Percentiles rank a stretch among this genome's conserved stretches.
Evolutionary conservation across 768 basidiomycete species (phyloP).

Genomic region (Hirschioporus abietinus): DNA sequence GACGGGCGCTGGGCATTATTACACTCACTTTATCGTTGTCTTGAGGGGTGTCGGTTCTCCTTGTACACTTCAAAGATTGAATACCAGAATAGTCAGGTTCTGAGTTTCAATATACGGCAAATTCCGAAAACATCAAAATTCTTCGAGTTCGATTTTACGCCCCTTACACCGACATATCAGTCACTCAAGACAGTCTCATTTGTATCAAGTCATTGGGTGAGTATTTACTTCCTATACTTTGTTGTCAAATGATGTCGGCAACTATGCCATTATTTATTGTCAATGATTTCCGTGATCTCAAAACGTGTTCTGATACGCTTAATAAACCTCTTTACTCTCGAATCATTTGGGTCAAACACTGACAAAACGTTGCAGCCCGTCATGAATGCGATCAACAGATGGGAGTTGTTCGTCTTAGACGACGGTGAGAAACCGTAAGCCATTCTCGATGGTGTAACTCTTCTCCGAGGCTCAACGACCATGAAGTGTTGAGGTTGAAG

Average conservation of each 20-base stretch:
- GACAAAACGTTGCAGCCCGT: constrained; percentile 8
- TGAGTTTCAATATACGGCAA: not conserved
- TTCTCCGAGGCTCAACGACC: constrained; percentile 11
- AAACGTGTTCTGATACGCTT: constrained; percentile 20
- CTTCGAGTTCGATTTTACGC: not conserved
- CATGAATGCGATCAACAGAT: constrained; percentile 95
- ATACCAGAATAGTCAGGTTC: not conserved
- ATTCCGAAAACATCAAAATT: not conserved
- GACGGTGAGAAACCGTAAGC: constrained; percentile 94
- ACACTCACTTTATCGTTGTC: constrained; percentile 4
- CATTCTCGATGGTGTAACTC: constrained; percentile 4
- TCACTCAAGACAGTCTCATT: no score
- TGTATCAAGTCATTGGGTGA: constrained; percentile 13
- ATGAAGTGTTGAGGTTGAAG: constrained; percentile 77
- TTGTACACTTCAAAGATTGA: not conserved
- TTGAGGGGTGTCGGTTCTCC: not conserved
- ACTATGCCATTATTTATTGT: constrained; percentile 64
- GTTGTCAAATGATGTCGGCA: constrained; percentile 44
- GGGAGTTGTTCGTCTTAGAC: constrained; percentile 85
- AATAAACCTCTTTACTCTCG: constrained; percentile 11
- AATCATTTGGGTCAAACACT: not conserved
- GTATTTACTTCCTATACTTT: constrained; percentile 9
- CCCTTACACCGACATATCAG: not conserved
- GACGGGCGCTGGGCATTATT: constrained; percentile 37
- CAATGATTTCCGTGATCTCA: constrained; percentile 56